phyloP scores from a whole-genome alignment of 2,329 filamentous ascomycete species.

The Rhinocladiella similis region DNA sequence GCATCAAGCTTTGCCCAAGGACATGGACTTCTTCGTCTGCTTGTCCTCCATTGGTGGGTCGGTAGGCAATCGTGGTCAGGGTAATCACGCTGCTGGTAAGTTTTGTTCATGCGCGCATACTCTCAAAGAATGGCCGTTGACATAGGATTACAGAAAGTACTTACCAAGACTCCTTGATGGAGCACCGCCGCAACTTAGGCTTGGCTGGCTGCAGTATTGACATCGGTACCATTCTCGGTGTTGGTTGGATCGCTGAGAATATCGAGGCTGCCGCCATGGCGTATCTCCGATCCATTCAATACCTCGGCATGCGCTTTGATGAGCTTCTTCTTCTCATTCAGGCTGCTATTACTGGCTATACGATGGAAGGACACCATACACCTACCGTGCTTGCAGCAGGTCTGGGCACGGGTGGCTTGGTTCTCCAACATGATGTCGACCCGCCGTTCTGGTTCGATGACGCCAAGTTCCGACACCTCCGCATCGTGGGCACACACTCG shows the following conservation, averaged over 20 bases:
- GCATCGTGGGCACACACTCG: slow-evolving; percentile 1
- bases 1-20: slow-evolving; percentile 23
- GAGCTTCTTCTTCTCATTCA: slow-evolving; percentile 11
- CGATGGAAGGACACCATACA: not conserved
- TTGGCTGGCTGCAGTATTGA: not conserved
- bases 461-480: slow-evolving; percentile 54
- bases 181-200: slow-evolving; percentile 3
- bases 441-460: slow-evolving; percentile 3
- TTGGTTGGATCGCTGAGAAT: slow-evolving; percentile 1
- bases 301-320: not conserved
- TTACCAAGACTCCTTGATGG: not conserved
- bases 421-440: not conserved
- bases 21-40: slow-evolving; percentile 43
- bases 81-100: slow-evolving; percentile 42
- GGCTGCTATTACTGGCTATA: slow-evolving; percentile 7
- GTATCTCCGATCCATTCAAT: not conserved
- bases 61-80: slow-evolving; percentile 47
- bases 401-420: not conserved
- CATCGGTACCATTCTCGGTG: not conserved
- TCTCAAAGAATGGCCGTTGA: not conserved
- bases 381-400: slow-evolving; percentile 8
- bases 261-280: not conserved
- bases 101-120: slow-evolving; percentile 31
- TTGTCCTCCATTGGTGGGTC: slow-evolving; percentile 42
- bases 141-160: not conserved